Conservation (phyloP, 306 rosid species). For the Begonia peltatifolia region DNA sequence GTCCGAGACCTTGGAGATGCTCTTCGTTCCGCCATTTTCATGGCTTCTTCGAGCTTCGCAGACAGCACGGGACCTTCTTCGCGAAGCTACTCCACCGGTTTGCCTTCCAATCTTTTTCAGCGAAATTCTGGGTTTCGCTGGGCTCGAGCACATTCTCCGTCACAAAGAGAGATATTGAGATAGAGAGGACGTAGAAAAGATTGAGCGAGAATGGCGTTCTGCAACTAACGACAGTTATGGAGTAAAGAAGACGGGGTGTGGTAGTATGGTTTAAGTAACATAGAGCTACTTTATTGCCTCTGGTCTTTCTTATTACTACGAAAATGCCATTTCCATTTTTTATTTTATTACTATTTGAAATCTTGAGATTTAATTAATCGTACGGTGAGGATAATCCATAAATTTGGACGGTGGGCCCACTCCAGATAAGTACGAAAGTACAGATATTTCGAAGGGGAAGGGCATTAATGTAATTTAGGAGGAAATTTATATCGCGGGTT, state of each 20-base stretch:
- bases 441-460: too few species aligned
- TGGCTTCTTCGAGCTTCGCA: conserved; percentile 21
- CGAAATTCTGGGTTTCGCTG: conserved; percentile 23
- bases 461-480: too few species aligned
- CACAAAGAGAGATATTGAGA: neutral
- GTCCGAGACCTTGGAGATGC: conserved; percentile 34
- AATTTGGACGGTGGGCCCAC: too few species aligned
- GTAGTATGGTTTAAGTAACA: conserved; percentile 56
- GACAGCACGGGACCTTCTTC: conserved; percentile 10
- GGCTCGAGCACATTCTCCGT: conserved; percentile 35
- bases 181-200: neutral
- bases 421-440: too few species aligned
- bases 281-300: conserved; percentile 18
- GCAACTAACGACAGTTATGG: conserved; percentile 3
- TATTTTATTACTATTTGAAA: conserved; percentile 3
- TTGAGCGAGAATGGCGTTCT: too few species aligned
- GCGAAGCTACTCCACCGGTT: conserved; percentile 5
- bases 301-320: conserved; percentile 19
- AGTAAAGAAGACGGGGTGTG: conserved; percentile 4
- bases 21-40: conserved; percentile 15
- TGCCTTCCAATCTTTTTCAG: conserved; percentile 24
- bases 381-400: too few species aligned
- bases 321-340: conserved; percentile 26
- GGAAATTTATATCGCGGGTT: too few species aligned
- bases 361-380: neutral